Percentiles rank a stretch among this genome's conserved stretches.
Evolutionary conservation across 2,329 filamentous ascomycete species (phyloP).

Genomic region (Ampelomyces quisqualis): DNA sequence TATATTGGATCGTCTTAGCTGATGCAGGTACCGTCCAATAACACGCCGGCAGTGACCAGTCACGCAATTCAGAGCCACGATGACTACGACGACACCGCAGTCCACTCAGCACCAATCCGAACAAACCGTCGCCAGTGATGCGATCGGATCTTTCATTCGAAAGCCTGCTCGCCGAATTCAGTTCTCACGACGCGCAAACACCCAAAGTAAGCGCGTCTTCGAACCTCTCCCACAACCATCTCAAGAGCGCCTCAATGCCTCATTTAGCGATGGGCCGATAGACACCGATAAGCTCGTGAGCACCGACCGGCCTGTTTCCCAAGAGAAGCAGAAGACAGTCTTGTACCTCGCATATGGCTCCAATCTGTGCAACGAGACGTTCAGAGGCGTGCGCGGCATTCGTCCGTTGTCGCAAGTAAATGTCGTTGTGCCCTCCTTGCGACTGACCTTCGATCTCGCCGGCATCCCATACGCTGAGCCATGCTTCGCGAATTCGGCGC

Average conservation of each 20-base stretch:
- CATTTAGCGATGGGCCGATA: constrained; percentile 30
- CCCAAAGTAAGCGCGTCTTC: constrained; percentile 14
- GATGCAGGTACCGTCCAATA: constrained; percentile 25
- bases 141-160: constrained; percentile 10
- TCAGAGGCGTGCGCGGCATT: constrained; percentile 75
- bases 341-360: constrained; percentile 74
- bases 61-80: constrained; percentile 30
- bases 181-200: constrained; percentile 7
- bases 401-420: constrained; percentile 77
- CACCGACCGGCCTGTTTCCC: constrained; percentile 10
- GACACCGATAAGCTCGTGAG: constrained; percentile 20
- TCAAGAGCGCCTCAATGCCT: constrained; percentile 35
- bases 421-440: constrained; percentile 75
- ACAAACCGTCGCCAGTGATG: constrained; percentile 7
- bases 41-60: constrained; percentile 21
- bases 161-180: constrained; percentile 14
- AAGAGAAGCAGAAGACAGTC: constrained; percentile 40
- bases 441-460: constrained; percentile 80
- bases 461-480: constrained; percentile 86
- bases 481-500: constrained; percentile 82
- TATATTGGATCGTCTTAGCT: constrained; percentile 6
- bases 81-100: constrained; percentile 20
- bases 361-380: constrained; percentile 79
- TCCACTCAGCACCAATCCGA: constrained; percentile 5
- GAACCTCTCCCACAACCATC: constrained; percentile 23